These are phyloP conservation scores for Leptoxyphium fumago DNA, from an alignment of 2,329 filamentous ascomycete genomes.

Conservation along the genomic window DNA sequence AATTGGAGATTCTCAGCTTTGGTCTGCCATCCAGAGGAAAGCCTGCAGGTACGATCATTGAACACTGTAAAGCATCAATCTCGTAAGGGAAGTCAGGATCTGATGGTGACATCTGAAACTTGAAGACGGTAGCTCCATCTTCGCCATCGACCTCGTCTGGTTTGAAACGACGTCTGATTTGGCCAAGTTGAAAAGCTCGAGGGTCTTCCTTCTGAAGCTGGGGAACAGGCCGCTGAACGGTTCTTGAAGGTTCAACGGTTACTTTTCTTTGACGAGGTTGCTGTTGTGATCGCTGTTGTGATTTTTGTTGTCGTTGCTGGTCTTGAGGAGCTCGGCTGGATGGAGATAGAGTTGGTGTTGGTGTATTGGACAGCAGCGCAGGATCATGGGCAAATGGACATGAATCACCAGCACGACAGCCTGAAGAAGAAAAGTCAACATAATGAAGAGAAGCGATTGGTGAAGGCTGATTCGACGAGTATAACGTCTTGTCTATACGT, in stretches of 20 bases:
- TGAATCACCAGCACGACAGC: conserved; percentile 37
- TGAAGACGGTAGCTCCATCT: conserved; percentile 39
- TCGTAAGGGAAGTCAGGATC: conserved; percentile 79
- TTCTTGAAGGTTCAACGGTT: conserved; percentile 28
- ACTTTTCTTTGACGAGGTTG: conserved; percentile 15
- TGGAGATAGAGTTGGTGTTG: conserved; percentile 6
- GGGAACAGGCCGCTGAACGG: conserved; percentile 52
- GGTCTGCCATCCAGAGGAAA: conserved; percentile 47
- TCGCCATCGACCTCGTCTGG: conserved; percentile 32
- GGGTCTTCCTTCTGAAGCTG: conserved; percentile 51
- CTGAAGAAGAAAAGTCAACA: conserved; percentile 15
- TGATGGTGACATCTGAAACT: conserved; percentile 54
- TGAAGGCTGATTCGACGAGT: neutral
- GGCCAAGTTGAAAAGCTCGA: conserved; percentile 58
- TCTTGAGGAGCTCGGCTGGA: neutral
- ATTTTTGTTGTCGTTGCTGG: no score
- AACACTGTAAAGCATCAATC: conserved; percentile 51
- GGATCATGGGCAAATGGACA: conserved; percentile 27
- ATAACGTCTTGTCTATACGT: no score
- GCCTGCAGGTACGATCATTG: conserved; percentile 46
- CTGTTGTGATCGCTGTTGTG: neutral
- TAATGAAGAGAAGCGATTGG: neutral
- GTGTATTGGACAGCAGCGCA: neutral
- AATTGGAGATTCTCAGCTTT: conserved; percentile 49
- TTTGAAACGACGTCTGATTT: conserved; percentile 53